Evolutionary conservation across 768 basidiomycete genomes (phyloP), one percentile per base, ranked within the genome.

Genomic region (Boletus vinaceobasis): DNA sequence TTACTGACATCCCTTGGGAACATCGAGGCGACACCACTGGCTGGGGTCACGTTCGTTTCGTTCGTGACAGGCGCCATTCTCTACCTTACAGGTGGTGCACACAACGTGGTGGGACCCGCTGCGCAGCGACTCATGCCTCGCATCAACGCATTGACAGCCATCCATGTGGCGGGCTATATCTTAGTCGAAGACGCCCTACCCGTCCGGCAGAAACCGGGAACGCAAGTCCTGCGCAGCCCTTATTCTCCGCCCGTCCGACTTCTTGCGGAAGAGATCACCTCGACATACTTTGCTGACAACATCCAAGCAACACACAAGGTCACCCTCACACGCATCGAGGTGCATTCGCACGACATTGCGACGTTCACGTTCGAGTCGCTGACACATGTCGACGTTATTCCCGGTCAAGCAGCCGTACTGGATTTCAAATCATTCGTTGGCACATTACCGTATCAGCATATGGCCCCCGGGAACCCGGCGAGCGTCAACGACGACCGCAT

Each of bases 1-100:
- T 60, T 85, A 13, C 71, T 87, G 74, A 79, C 79, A 2, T 84
- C 84, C 4, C 71, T 88, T 9, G 85, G 86, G 5, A 86, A 87
- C 62, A 79, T 86, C 29, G 81, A 85, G 56, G 77, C 74, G 14
- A 84, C 81, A 0, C 78, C 81, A 4, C 60, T 80, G 2, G 85
- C 85, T 10, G 79, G 79, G 1, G 70, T 85, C 31, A 80, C 82
- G 4, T 79, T 86, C 52, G 62, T 81, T 11, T 76, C 76, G 13
- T 87, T 83, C 59, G 66, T 64, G 2, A 76, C 75, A 0, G 85
- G 86, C 8, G 70, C 80, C 45, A 73, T 88, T n/a, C 75, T 87
- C 6, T 88, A 88, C 59, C 65, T 87, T 32, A 86, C 86, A 3
- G 85, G 86, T 6, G 65, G 70, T 1, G 86, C 85, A 4, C 68